Percentiles rank a stretch among this genome's conserved stretches.
These are phyloP conservation scores for Pyricularia grisea DNA, from an alignment of 2,329 filamentous ascomycete species.

Conservation along the genomic window DNA sequence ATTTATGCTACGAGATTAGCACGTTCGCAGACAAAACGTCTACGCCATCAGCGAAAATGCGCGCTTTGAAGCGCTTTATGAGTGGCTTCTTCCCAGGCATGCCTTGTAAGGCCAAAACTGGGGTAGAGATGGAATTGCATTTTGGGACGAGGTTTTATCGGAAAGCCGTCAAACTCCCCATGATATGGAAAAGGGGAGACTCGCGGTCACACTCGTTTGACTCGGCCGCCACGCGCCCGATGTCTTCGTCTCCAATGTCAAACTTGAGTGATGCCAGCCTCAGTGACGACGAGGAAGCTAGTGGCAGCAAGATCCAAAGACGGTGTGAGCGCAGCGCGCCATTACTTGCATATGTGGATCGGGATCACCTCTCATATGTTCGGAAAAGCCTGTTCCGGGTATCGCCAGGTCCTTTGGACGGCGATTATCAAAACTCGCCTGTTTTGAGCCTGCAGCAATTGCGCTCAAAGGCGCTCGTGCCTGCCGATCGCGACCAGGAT, in stretches of 20 bases:
- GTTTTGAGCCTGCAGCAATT: constrained; percentile 37
- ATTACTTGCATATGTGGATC: constrained; percentile 37
- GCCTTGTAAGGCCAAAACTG: constrained; percentile 19
- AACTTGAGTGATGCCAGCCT: constrained; percentile 11
- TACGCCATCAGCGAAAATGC: constrained; percentile 22
- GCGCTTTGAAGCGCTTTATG: constrained; percentile 34
- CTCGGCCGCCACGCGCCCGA: constrained; percentile 22
- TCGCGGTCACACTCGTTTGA: constrained; percentile 20
- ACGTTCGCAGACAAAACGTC: constrained; percentile 22
- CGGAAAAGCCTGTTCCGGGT: constrained; percentile 38
- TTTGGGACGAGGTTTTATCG: constrained; percentile 37
- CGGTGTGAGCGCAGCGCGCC: constrained; percentile 14
- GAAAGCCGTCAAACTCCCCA: constrained; percentile 35
- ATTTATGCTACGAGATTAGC: constrained; percentile 33
- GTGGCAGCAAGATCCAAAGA: constrained; percentile 7
- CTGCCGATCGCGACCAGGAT: constrained; percentile 39
- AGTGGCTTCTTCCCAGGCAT: constrained; percentile 30
- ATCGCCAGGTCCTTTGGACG: constrained; percentile 25
- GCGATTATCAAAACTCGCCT: constrained; percentile 29
- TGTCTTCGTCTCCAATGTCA: constrained; percentile 14
- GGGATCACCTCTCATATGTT: constrained; percentile 33
- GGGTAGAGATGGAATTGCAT: constrained; percentile 35
- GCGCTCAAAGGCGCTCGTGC: constrained; percentile 36
- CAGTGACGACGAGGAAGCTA: constrained; percentile 6
- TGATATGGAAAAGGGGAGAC: constrained; percentile 37